Base-by-base conservation (phyloP, 768 basidiomycete genomes). In the Cytidiella melzeri region DNA sequence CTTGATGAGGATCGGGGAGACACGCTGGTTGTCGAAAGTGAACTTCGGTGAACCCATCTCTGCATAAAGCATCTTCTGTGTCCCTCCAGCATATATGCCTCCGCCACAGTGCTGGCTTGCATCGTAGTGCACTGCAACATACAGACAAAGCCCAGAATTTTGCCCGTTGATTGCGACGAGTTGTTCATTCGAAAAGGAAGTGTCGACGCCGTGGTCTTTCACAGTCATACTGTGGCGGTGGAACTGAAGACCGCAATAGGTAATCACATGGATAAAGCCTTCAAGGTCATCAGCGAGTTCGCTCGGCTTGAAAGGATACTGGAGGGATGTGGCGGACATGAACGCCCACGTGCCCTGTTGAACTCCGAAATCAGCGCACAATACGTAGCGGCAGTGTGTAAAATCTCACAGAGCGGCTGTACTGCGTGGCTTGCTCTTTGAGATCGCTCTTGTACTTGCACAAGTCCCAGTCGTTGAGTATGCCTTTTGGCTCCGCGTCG, bases 331-430 rank as follows among this genome's bases (percentile, higher is more conserved):
- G 1, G 51, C 45, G 2, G 60, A 56, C 50, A 54, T 52, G 51
- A 51, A 61, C 2, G 46, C 34, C 57, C 51, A 55, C 1, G 59
- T 58, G 10, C 59, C 59, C 59, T 60, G 23, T 13, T 45, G n/a
- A 4, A 36, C 9, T 21, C 19, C 20, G 18, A 20, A 5, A 5
- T 23, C 11, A 11, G 1, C 3, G 15, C 30, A 37, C 9, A 36
- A 10, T 6, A 20, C 45, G 5, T 23, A 47, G 30, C 23, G 46
- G 36, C 38, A 12, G 46, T n/a, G 3, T 3, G 4, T 18, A 11
- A 19, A 9, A 5, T 25, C 42, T 43, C 28, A 43, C 42, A 5
- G 42, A 43, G 11, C 3, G 19, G 38, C 38, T 36, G 19, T 25
- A 24, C 23, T 5, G 23, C 34, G 23, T 34, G 5, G 18, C 34